phyloP scores from a whole-genome alignment of 805 yeast species.

The Komagataella pseudopastoris region DNA sequence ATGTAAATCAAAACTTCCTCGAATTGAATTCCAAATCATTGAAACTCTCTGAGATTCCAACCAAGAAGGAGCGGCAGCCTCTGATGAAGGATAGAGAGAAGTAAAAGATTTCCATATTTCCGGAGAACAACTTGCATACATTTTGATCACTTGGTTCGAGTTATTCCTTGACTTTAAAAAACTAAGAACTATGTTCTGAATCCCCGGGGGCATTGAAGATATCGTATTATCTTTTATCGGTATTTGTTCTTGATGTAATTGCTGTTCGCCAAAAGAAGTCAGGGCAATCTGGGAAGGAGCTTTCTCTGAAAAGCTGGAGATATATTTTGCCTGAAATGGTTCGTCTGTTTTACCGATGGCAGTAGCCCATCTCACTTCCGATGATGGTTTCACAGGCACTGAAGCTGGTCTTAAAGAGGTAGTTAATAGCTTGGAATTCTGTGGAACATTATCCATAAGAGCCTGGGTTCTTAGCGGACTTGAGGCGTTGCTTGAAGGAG shows the following conservation, averaged over 20 bases:
- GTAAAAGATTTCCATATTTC: background rate
- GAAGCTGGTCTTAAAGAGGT: slow-evolving; percentile 21
- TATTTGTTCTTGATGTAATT: background rate
- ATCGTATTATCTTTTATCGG: slow-evolving; percentile 11
- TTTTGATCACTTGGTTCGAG: background rate
- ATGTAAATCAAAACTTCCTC: slow-evolving; percentile 10
- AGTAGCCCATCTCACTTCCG: slow-evolving; percentile 20
- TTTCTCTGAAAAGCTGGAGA: background rate
- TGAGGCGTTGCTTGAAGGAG: background rate
- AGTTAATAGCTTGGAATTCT: background rate
- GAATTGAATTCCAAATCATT: slow-evolving; percentile 17
- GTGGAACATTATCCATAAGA: background rate
- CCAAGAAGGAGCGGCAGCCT: slow-evolving; percentile 13
- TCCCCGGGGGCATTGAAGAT: slow-evolving; percentile 20
- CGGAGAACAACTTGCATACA: background rate
- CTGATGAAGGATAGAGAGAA: background rate
- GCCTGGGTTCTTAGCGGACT: background rate
- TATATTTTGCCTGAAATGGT: background rate
- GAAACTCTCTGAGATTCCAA: slow-evolving; percentile 18
- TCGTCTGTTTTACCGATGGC: slow-evolving; percentile 5
- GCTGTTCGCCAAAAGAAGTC: background rate
- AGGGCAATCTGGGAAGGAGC: background rate
- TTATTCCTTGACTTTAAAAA: slow-evolving; percentile 12
- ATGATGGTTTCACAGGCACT: slow-evolving; percentile 17
- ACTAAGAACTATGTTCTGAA: slow-evolving; percentile 18